A percentile compares a stretch with the other conserved stretches of the same genome.
These are phyloP conservation scores for Domatiomyces globalis DNA, from an alignment of 2,329 filamentous ascomycete species.

Conservation along the genomic window DNA sequence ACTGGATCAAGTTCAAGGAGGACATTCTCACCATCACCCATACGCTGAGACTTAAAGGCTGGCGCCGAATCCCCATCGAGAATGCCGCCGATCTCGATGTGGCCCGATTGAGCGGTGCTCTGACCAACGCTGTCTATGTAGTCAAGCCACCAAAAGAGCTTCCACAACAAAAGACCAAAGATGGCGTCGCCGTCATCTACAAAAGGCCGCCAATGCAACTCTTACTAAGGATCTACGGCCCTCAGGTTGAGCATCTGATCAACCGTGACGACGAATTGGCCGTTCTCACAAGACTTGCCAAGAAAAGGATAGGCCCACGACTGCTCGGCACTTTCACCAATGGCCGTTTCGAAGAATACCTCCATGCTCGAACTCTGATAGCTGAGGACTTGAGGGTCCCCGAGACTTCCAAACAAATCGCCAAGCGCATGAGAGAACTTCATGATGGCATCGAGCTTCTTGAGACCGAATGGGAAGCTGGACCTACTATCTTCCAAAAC, in stretches of 20 bases:
- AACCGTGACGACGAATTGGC: constrained; percentile 80
- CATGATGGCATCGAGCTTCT: constrained; percentile 87
- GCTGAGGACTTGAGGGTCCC: constrained; percentile 61
- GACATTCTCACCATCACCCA: constrained; percentile 83
- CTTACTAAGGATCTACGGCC: constrained; percentile 81
- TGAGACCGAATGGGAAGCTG: constrained; percentile 58
- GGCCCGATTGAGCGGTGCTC: constrained; percentile 56
- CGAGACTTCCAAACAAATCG: constrained; percentile 80
- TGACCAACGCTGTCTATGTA: constrained; percentile 95
- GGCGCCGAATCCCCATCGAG: constrained; percentile 59
- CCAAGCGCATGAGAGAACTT: constrained; percentile 91
- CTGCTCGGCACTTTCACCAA: constrained; percentile 86
- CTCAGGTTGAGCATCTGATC: constrained; percentile 89
- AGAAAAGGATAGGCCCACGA: constrained; percentile 84
- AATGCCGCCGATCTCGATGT: constrained; percentile 31
- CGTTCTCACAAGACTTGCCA: constrained; percentile 70
- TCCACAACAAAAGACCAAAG: constrained; percentile 45
- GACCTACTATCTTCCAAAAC: constrained; percentile 75
- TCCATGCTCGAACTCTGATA: constrained; percentile 70
- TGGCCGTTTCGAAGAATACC: constrained; percentile 88
- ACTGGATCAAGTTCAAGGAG: constrained; percentile 77
- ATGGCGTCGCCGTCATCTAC: constrained; percentile 10
- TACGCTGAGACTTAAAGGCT: constrained; percentile 79
- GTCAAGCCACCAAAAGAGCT: constrained; percentile 70
- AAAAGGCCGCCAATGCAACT: constrained; percentile 46